Evolutionary conservation across 176 grass and related monocot genomes (phyloP).

Genomic region (Oryza officinalis): DNA sequence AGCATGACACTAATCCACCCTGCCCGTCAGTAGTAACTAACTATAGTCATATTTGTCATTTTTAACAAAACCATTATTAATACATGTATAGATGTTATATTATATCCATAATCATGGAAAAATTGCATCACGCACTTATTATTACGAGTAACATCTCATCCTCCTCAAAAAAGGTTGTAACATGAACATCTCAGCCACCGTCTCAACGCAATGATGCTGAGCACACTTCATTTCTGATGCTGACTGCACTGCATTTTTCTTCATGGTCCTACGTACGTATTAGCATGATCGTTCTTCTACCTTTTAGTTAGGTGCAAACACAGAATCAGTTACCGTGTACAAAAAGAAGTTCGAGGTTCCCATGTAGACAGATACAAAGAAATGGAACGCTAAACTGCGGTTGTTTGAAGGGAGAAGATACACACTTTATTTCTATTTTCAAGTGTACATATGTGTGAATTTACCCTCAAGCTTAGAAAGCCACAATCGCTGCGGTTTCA

Average conservation of each 20-base stretch:
- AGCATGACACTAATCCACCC: not conserved
- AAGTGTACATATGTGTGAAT: conserved; percentile 33
- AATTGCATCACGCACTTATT: not conserved
- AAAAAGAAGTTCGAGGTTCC: not conserved
- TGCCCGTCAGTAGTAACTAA: not conserved
- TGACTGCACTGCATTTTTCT: not conserved
- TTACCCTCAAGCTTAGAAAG: conserved; percentile 10
- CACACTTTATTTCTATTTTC: conserved; percentile 47
- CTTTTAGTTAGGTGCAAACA: too few relatives aligned
- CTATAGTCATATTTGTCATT: not conserved
- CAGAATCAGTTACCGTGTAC: not conserved
- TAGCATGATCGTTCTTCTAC: not conserved
- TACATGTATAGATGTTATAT: not conserved
- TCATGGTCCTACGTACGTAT: not conserved
- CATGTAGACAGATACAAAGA: not conserved
- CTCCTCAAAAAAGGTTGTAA: not conserved
- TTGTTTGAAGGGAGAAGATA: not conserved
- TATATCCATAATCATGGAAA: not conserved
- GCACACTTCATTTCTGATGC: not conserved
- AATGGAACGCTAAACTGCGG: too few relatives aligned
- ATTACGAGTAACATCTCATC: conserved; percentile 25
- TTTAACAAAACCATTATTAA: not conserved
- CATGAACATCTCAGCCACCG: not conserved
- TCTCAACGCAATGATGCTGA: not conserved
- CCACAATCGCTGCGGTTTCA: conserved; percentile 25